Conservation (phyloP, 2,329 filamentous ascomycete genomes). For the Diplodia scrobiculata region DNA sequence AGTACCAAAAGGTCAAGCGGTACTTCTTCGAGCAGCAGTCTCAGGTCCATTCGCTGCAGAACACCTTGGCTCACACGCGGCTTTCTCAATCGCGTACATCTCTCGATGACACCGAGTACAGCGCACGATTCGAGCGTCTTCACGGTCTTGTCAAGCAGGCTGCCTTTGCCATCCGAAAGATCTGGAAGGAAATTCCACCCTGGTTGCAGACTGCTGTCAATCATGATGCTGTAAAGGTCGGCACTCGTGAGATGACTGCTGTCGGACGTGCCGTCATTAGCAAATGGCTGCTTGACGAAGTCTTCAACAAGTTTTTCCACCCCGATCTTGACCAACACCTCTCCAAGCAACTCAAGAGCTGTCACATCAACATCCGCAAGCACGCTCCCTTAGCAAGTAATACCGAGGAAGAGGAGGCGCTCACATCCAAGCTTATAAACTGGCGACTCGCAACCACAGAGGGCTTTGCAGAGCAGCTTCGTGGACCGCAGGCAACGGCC, state of each 20-base stretch:
- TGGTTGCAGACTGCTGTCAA: conserved; percentile 84
- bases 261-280: conserved; percentile 87
- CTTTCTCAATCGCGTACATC: conserved; percentile 92
- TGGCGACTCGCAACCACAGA: conserved; percentile 95
- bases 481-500: conserved; percentile 64
- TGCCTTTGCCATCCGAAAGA: conserved; percentile 92
- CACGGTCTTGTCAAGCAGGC: conserved; percentile 94
- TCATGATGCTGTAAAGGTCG: conserved; percentile 78
- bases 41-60: conserved; percentile 92
- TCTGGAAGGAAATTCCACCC: conserved; percentile 78
- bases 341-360: conserved; percentile 76
- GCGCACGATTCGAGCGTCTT: conserved; percentile 81
- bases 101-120: conserved; percentile 92
- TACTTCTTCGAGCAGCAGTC: conserved; percentile 92
- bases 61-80: conserved; percentile 94
- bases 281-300: conserved; percentile 84
- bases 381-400: conserved; percentile 73
- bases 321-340: conserved; percentile 77
- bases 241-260: conserved; percentile 97
- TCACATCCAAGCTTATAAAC: conserved; percentile 82
- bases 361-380: conserved; percentile 83
- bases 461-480: conserved; percentile 73
- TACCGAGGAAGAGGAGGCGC: conserved; percentile 84
- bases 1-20: conserved; percentile 97
- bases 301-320: conserved; percentile 92